A percentile compares a stretch with the other conserved stretches of the same genome.
phyloP scores from a whole-genome alignment of 257 asterid genomes.

The Solanum phureja region DNA sequence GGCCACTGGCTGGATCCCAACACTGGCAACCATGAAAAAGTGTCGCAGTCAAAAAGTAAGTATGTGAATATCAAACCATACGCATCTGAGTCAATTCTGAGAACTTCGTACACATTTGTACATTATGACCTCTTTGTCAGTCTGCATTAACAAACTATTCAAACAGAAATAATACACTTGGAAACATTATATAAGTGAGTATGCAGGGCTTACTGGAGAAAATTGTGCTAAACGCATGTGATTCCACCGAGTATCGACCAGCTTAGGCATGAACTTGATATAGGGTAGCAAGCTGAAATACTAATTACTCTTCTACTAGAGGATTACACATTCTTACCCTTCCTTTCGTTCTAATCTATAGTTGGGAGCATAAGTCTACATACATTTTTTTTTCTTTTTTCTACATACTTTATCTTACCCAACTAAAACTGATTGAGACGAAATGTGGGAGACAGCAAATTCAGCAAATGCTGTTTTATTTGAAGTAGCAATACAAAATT shows the following conservation, averaged over 20 bases:
- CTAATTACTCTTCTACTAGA: not conserved
- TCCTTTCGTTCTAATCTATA: not conserved
- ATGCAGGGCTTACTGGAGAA: not conserved
- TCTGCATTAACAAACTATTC: not conserved
- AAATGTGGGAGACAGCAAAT: not conserved
- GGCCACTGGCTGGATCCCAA: slow-evolving; percentile 94
- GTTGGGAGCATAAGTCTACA: not conserved
- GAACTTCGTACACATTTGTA: not conserved
- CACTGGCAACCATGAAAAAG: slow-evolving; percentile 28
- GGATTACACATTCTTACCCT: not conserved
- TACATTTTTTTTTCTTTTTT: not conserved
- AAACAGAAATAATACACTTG: not conserved
- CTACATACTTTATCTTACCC: not conserved
- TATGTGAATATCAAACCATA: slow-evolving; percentile 3
- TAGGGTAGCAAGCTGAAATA: not conserved
- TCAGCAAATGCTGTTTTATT: not conserved
- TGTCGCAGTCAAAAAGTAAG: slow-evolving; percentile 5
- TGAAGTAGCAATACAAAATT: too few species aligned
- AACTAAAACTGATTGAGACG: not conserved
- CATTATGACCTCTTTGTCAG: not conserved
- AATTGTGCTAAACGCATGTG: not conserved
- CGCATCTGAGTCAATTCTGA: not conserved
- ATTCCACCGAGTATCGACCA: not conserved
- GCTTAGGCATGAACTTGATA: not conserved
- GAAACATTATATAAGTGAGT: not conserved